Evolutionary conservation across 2,329 filamentous ascomycete species (phyloP).

Genomic region (Reticulascus tulasneorum): DNA sequence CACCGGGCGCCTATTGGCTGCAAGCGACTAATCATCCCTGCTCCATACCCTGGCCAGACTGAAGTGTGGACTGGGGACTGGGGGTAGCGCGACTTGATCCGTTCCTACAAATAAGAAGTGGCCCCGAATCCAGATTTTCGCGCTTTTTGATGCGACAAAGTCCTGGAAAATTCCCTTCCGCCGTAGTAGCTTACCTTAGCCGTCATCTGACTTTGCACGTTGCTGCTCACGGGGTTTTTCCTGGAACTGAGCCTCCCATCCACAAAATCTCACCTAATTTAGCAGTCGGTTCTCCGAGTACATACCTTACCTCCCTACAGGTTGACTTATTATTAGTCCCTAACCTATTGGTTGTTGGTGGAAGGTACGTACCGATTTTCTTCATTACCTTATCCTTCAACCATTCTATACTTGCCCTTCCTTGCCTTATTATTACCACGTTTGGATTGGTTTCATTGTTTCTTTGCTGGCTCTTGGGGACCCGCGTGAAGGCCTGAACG

Average conservation of each 20-base stretch:
- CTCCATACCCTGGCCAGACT: constrained; percentile 8
- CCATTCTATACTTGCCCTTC: too few species aligned
- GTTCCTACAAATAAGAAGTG: constrained; percentile 40
- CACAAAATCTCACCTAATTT: too few species aligned
- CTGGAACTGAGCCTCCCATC: background rate
- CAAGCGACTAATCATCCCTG: constrained; percentile 1
- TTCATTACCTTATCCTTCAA: constrained; percentile 7
- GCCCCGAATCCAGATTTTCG: constrained; percentile 34
- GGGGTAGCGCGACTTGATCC: constrained; percentile 14
- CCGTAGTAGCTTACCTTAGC: background rate
- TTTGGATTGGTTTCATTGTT: too few species aligned
- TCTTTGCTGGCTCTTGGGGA: too few species aligned
- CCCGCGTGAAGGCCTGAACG: too few species aligned
- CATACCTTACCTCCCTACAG: too few species aligned
- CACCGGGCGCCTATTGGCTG: background rate
- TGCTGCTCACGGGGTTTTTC: constrained; percentile 5
- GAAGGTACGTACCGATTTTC: constrained; percentile 13
- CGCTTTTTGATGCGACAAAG: constrained; percentile 17
- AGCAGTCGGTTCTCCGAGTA: too few species aligned
- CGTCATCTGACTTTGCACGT: constrained; percentile 16
- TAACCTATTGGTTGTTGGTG: too few species aligned
- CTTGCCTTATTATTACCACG: too few species aligned
- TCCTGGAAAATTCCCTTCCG: constrained; percentile 12
- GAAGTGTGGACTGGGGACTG: constrained; percentile 6
- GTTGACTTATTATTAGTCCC: too few species aligned